Conservation (phyloP, 495 filamentous ascomycete genomes). For the Penicillium cataractarum region DNA sequence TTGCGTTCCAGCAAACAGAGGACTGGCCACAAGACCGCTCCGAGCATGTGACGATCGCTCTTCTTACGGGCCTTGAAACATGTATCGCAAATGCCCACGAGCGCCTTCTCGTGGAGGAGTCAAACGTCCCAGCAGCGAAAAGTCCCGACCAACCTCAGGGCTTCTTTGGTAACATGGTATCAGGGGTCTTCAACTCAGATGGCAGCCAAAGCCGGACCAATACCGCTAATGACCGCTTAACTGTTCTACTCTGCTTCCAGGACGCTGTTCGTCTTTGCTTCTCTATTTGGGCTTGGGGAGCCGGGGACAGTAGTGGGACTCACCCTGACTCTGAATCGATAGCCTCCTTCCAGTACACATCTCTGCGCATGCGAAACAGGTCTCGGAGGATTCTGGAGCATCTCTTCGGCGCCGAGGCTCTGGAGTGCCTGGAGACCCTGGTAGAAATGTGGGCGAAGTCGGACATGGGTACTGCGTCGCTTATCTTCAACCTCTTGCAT, state of each 20-base stretch:
- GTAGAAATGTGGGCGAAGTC: slow-evolving; percentile 76
- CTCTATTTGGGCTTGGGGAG: slow-evolving; percentile 92
- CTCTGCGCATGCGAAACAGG: slow-evolving; percentile 84
- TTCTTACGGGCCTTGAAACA: slow-evolving; percentile 88
- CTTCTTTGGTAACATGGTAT: slow-evolving; percentile 97
- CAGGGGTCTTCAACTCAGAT: slow-evolving; percentile 85
- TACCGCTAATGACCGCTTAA: slow-evolving; percentile 90
- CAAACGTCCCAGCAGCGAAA: slow-evolving; percentile 66
- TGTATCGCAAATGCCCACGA: slow-evolving; percentile 88
- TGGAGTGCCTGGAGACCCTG: slow-evolving; percentile 91
- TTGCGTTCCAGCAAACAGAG: slow-evolving; percentile 47
- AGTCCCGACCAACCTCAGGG: slow-evolving; percentile 84
- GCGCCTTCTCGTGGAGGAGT: slow-evolving; percentile 74
- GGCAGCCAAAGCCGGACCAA: slow-evolving; percentile 70
- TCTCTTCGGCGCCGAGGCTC: slow-evolving; percentile 88
- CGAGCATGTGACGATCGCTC: slow-evolving; percentile 61
- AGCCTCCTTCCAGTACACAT: slow-evolving; percentile 88
- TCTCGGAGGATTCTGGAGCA: slow-evolving; percentile 88
- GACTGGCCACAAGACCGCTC: slow-evolving; percentile 49
- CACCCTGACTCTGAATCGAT: slow-evolving; percentile 68
- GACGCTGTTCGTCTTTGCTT: slow-evolving; percentile 92
- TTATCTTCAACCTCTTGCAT: slow-evolving; percentile 82
- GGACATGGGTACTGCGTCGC: slow-evolving; percentile 38
- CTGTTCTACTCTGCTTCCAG: slow-evolving; percentile 94
- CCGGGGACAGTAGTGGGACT: slow-evolving; percentile 57